These are phyloP conservation scores for Pseudogymnoascus sp. DNA, from an alignment of 2,329 filamentous ascomycete genomes.

Conservation along the genomic window DNA sequence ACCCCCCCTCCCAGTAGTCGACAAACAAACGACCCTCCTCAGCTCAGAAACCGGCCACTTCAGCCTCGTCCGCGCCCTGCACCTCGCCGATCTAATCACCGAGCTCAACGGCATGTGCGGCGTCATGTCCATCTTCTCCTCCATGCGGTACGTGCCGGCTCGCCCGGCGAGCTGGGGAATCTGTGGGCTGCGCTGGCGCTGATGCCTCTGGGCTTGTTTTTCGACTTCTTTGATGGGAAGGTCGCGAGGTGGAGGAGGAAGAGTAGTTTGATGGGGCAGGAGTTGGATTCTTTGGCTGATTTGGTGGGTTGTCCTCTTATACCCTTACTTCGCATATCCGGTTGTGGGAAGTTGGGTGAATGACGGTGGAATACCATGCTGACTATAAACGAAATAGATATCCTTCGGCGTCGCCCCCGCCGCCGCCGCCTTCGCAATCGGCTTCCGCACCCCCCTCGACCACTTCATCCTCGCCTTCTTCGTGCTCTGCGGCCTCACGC, in stretches of 20 bases:
- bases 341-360: background rate
- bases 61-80: conserved; percentile 59
- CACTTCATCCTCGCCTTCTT: conserved; percentile 78
- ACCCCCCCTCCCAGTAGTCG: conserved; percentile 34
- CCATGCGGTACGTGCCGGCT: conserved; percentile 74
- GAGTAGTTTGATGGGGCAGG: conserved; percentile 95
- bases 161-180: conserved; percentile 57
- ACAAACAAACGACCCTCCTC: conserved; percentile 72
- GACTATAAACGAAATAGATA: conserved; percentile 50
- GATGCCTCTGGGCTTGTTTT: conserved; percentile 90
- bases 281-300: conserved; percentile 92
- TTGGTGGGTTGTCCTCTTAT: conserved; percentile 52
- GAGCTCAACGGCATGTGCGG: conserved; percentile 81
- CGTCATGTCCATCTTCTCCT: conserved; percentile 93
- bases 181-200: conserved; percentile 79
- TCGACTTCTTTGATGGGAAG: conserved; percentile 96
- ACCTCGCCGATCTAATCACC: conserved; percentile 79
- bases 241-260: conserved; percentile 95
- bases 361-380: background rate
- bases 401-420: conserved; percentile 93
- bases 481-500: conserved; percentile 87
- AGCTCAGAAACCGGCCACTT: conserved; percentile 68
- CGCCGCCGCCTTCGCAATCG: conserved; percentile 79
- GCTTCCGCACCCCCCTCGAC: conserved; percentile 76
- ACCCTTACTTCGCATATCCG: background rate